A percentile compares a stretch with the other conserved stretches of the same genome.
Evolutionary conservation across 345 rosid genomes (phyloP).

Genomic region (Linum tenue): DNA sequence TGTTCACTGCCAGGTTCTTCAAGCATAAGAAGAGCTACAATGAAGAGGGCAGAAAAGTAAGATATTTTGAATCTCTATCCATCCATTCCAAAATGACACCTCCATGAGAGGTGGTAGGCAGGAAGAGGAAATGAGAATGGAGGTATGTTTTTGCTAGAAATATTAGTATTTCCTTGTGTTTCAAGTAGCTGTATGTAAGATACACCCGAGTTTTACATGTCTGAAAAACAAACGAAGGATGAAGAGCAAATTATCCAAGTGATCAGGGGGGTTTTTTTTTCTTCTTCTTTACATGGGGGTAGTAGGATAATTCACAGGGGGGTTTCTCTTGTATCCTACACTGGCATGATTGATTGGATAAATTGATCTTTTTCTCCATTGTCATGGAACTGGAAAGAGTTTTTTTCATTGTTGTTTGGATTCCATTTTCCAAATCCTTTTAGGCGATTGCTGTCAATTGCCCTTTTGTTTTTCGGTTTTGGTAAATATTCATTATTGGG

Average conservation of each 20-base stretch:
- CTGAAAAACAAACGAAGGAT: background rate
- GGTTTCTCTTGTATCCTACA: background rate
- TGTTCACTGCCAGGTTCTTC: constrained; percentile 72
- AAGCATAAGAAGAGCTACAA: constrained; percentile 23
- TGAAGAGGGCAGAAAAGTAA: constrained; percentile 4
- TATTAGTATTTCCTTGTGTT: background rate
- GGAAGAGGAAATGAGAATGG: constrained; percentile 9
- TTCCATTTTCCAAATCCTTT: no score
- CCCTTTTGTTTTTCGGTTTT: no score
- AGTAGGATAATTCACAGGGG: background rate
- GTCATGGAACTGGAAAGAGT: no score
- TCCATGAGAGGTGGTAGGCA: background rate
- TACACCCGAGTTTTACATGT: constrained; percentile 5
- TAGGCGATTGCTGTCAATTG: no score
- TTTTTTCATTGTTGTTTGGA: no score
- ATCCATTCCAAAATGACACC: constrained; percentile 9
- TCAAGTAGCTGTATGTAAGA: constrained; percentile 12
- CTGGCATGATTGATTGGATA: background rate
- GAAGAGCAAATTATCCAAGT: constrained; percentile 17
- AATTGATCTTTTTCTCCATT: background rate
- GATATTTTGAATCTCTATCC: background rate
- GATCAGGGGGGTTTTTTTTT: constrained; percentile 3
- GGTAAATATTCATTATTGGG: no score
- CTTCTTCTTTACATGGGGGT: background rate
- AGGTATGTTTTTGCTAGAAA: constrained; percentile 9